Percentiles rank a stretch among this genome's conserved stretches.
Conservation (phyloP, 2,329 filamentous ascomycete genomes). For the Aureobasidium mangrovei region DNA sequence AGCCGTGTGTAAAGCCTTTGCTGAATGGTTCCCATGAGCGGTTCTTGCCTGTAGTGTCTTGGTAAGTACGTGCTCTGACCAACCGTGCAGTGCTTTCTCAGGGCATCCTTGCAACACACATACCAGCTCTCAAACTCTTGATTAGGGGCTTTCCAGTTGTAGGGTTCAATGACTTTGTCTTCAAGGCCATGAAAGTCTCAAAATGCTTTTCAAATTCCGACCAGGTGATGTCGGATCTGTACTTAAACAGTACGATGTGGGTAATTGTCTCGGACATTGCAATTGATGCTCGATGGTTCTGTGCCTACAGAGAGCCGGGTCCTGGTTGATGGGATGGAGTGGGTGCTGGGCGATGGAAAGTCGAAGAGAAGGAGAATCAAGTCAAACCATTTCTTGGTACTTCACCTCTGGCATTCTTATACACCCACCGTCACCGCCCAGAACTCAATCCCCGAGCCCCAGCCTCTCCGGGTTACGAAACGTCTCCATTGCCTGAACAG, state of each 20-base stretch:
- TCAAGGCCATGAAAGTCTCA: constrained; percentile 23
- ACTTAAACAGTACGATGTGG: constrained; percentile 31
- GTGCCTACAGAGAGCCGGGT: no score
- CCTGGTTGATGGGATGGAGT: no score
- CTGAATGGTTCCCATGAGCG: constrained; percentile 26
- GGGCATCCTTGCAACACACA: not conserved
- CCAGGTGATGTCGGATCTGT: constrained; percentile 26
- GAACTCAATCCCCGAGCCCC: no score
- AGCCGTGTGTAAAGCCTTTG: constrained; percentile 30
- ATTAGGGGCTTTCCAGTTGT: constrained; percentile 26
- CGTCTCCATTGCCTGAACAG: no score
- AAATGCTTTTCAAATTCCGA: constrained; percentile 27
- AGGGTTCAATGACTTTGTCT: constrained; percentile 22
- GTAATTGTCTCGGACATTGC: constrained; percentile 22
- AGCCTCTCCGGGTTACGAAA: no score
- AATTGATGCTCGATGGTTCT: no score
- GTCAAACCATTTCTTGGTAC: no score
- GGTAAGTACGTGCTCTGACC: no score
- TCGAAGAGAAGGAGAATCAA: no score
- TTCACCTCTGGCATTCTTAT: no score
- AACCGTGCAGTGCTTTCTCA: no score
- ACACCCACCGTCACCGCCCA: not conserved
- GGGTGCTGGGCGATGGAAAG: not conserved
- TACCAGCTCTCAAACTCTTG: constrained; percentile 20
- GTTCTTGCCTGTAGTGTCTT: constrained; percentile 25